phyloP scores from a whole-genome alignment of 768 basidiomycete species.

The Ephemerocybe angulata region DNA sequence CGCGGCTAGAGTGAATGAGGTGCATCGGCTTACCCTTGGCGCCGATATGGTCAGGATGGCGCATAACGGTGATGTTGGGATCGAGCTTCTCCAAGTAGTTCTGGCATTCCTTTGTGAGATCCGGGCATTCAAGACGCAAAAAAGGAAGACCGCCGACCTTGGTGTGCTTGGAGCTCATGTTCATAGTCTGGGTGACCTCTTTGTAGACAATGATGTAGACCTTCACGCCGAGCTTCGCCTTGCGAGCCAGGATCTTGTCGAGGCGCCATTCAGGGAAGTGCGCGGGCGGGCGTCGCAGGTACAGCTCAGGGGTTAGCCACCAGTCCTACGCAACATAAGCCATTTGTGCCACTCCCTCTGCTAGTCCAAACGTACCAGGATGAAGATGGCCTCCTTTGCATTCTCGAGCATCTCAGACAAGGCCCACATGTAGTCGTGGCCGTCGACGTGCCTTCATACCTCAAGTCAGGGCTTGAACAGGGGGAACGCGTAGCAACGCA shows the following conservation, averaged over 20 bases:
- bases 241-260: constrained; percentile 78
- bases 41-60: constrained; percentile 88
- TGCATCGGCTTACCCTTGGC: constrained; percentile 48
- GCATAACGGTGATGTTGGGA: constrained; percentile 83
- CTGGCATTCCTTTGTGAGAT: constrained; percentile 30
- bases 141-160: constrained; percentile 39
- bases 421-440: constrained; percentile 97
- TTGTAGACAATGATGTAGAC: constrained; percentile 93
- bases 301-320: constrained; percentile 96
- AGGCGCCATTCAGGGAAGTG: constrained; percentile 84
- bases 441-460: constrained; percentile 71
- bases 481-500: constrained; percentile 22
- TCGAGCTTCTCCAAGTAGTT: constrained; percentile 77
- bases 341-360: no score
- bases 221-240: constrained; percentile 90
- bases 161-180: constrained; percentile 82
- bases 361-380: constrained; percentile 50
- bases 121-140: background rate
- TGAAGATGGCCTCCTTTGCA: constrained; percentile 83
- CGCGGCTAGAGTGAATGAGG: background rate
- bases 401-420: constrained; percentile 84
- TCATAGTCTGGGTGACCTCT: constrained; percentile 93
- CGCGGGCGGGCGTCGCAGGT: constrained; percentile 89
- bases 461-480: background rate
- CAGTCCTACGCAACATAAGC: constrained; percentile 52